Evolutionary conservation across 2,329 filamentous ascomycete genomes (phyloP), one percentile per base, ranked within the genome.

Genomic region (Phaeosphaeria sp.): DNA sequence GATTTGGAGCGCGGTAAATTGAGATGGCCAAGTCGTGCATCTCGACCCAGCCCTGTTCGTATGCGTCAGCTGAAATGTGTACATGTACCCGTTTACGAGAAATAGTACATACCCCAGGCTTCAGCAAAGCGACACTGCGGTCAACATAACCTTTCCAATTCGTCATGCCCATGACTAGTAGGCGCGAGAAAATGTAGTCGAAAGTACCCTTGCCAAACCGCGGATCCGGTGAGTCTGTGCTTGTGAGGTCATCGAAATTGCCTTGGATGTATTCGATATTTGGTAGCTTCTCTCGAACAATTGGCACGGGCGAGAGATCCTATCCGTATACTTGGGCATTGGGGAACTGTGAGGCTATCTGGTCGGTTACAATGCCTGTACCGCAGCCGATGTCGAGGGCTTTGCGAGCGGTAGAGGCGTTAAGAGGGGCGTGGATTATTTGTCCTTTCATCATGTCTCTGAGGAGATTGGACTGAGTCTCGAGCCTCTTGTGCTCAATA

Each of bases 171-270:
- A 81, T 79, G 65, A 79, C 63, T 78, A 84, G 77, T 78, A 82
- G 58, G 64, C 81, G 66, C 74, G 80, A 66, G 81, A 83, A 78
- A 81, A 88, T 81, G 63, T 84, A 81, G 69, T 88, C 85, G 65
- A 84, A 87, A 11, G 73, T 53, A 67, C 33, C 79, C 71, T 15
- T 77, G 69, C 50, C 82, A 83, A 53, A 79, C 67, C 86, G 86
- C 3, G 49, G 21, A 49, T 58, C 51, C 20, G 48, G 40, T 6
- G 43, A n/a, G 11, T 59, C 39, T 15, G 53, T 24, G 24, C 45
- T 42, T 40, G 56, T 44, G 2, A 62, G 43, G 22, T 64, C 59
- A 30, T 60, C 49, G 55, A 64, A 59, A 48, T 65, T 46, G 40
- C 53, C 59, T 55, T 65, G 53, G 20, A 64, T 50, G 27, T 53